These are phyloP conservation scores for Pythium monospermum DNA, from an alignment of 352 stramenopile genomes.

Conservation along the genomic window DNA sequence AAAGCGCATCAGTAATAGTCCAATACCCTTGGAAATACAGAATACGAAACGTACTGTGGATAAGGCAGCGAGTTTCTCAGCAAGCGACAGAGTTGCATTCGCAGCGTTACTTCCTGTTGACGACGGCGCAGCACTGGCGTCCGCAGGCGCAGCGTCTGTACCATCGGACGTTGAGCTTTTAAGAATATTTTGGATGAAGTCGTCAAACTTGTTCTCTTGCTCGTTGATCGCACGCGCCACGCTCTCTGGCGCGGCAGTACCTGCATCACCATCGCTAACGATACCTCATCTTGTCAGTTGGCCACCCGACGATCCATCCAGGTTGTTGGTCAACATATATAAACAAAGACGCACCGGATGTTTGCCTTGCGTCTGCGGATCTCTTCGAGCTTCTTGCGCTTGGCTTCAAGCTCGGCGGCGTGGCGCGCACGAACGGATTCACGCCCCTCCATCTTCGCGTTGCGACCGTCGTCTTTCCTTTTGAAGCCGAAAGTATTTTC, in stretches of 20 bases:
- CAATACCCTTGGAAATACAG: background rate
- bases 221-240: conserved; percentile 59
- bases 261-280: conserved; percentile 42
- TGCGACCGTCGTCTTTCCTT: background rate
- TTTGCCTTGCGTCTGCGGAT: conserved; percentile 82
- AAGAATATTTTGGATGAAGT: conserved; percentile 85
- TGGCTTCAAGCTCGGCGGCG: conserved; percentile 81
- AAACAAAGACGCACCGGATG: conserved; percentile 45
- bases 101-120: background rate
- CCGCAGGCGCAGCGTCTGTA: background rate
- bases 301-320: too few relatives aligned
- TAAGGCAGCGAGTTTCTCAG: conserved; percentile 67
- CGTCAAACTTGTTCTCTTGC: conserved; percentile 50
- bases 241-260: conserved; percentile 30
- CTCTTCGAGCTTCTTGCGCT: conserved; percentile 88
- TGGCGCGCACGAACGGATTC: conserved; percentile 68
- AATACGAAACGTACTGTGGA: conserved; percentile 44
- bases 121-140: conserved; percentile 1
- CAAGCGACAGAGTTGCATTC: conserved; percentile 44
- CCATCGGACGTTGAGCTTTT: conserved; percentile 35
- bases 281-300: too few relatives aligned
- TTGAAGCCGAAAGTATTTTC: too few relatives aligned
- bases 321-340: too few relatives aligned
- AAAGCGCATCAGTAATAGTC: background rate
- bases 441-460: conserved; percentile 12